A percentile compares a stretch with the other conserved stretches of the same genome.
phyloP scores from a whole-genome alignment of 2,329 filamentous ascomycete genomes.

The Ciborinia camelliae region DNA sequence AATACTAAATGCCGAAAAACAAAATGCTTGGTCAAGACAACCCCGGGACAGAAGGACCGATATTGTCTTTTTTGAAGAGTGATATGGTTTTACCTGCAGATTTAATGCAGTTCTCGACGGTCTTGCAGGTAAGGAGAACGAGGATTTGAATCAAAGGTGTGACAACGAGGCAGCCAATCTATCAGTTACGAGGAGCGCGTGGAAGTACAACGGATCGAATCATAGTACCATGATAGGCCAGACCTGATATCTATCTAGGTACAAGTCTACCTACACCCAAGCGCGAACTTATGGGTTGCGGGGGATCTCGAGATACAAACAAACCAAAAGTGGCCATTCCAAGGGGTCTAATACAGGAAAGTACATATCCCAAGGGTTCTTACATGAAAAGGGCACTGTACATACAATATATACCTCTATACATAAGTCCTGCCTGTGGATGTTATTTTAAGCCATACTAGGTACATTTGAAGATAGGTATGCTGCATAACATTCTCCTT shows the following conservation, averaged over 20 bases:
- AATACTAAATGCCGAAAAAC: constrained; percentile 17
- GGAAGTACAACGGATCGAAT: constrained; percentile 15
- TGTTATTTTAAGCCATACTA: constrained; percentile 10
- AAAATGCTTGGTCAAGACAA: constrained; percentile 6
- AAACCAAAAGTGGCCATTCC: neutral
- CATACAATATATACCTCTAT: neutral
- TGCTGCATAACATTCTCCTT: constrained; percentile 12
- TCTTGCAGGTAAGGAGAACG: constrained; percentile 43
- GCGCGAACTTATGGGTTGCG: neutral
- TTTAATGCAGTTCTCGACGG: constrained; percentile 4
- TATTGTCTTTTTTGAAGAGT: constrained; percentile 8
- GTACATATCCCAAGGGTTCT: neutral
- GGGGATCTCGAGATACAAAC: neutral
- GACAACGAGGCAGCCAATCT: constrained; percentile 44
- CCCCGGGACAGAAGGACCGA: constrained; percentile 20
- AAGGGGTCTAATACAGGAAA: neutral
- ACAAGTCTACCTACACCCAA: constrained; percentile 1
- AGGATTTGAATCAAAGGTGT: constrained; percentile 61
- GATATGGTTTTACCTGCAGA: constrained; percentile 15
- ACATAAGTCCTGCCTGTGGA: too few species aligned
- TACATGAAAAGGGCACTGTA: constrained; percentile 7
- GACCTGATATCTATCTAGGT: neutral
- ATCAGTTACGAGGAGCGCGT: constrained; percentile 20
- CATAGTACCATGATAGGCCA: constrained; percentile 15
- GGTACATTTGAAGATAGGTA: constrained; percentile 4